Percentiles rank a stretch among this genome's conserved stretches.
phyloP scores from a whole-genome alignment of 164 flowering plant species.

The Magnolia officinalis region DNA sequence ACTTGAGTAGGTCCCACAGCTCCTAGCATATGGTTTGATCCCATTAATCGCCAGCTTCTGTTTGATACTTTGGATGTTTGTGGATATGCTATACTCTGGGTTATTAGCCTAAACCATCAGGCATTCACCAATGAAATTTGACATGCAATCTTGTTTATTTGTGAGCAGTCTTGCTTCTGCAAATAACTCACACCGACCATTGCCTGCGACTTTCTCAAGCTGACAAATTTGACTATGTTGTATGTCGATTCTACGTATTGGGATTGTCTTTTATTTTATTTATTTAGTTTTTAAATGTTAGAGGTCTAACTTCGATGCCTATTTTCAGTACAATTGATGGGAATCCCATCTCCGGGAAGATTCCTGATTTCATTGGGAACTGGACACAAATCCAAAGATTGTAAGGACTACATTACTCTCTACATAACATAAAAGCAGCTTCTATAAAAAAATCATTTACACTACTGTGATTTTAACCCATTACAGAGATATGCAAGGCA shows the following conservation, averaged over 20 bases:
- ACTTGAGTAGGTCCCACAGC: background rate
- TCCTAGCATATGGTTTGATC: background rate
- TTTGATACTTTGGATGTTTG: background rate
- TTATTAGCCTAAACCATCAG: background rate
- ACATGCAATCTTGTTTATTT: background rate
- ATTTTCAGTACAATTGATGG: conserved; percentile 82
- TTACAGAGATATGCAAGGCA: conserved; percentile 78
- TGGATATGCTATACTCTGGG: background rate
- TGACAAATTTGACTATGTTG: conserved; percentile 46
- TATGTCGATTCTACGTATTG: conserved; percentile 23
- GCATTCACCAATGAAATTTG: background rate
- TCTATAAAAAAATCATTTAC: background rate
- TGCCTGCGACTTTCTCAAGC: conserved; percentile 41
- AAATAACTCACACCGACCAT: conserved; percentile 48
- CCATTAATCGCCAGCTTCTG: background rate
- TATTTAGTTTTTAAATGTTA: background rate
- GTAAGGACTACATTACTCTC: conserved; percentile 35
- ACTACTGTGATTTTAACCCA: background rate
- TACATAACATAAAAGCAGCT: background rate
- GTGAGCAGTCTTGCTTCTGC: conserved; percentile 33
- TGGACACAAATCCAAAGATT: conserved; percentile 52
- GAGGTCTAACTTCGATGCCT: conserved; percentile 4
- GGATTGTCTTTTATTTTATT: background rate
- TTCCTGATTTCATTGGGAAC: conserved; percentile 75
- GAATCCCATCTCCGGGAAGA: conserved; percentile 56